Base-by-base conservation (phyloP, 352 stramenopile genomes). In the Pythium aquatile region DNA sequence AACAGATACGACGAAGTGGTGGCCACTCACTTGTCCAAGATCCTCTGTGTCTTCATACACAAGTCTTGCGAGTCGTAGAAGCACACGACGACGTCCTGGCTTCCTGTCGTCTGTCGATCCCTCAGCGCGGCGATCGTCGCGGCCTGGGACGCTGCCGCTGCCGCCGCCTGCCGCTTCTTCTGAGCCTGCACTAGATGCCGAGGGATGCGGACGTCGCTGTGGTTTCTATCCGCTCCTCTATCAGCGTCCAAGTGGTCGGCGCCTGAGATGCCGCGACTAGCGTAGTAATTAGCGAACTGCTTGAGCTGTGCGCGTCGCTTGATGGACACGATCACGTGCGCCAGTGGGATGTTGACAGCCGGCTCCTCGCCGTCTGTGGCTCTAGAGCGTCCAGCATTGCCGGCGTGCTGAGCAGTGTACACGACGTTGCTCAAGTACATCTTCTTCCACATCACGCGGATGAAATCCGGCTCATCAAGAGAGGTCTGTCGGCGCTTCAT, bases 261-360 rank as follows among this genome's bases (percentile, higher is more conserved):
- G 1, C 82, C 82, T 1, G 82, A 85, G 55, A 91, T 88, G 8
- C 82, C 82, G 17, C 81, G 78, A 62, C 74, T 85, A 10, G 72
- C 68, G 63, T 91, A 91, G 70, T 87, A 91, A 52, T 70, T 73
- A 9, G 82, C 79, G 49, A 91, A 91, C 51, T 89, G 77, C 55
- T 81, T 75, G 58, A 91, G 70, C 54, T 91, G 82, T 11, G 70
- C 68, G 6, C 82, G 77, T 0, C 82, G 79, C 60, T 91, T 89
- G 65, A 91, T 81, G 11, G 77, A 86, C 13, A 90, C 76, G 49
- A 91, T 85, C 14, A 91, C 78, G 16, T 91, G 82, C 3, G 80
- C 68, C 3, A 91, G 61, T 11, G 82, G 80, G 11, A 90, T 76
- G 51, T 87, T 87, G 54, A 87, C 73, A 9, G 66, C 66, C 14